Evolutionary conservation across 805 yeast species (phyloP).

Genomic region (Sungouiozyma ichnusensis): DNA sequence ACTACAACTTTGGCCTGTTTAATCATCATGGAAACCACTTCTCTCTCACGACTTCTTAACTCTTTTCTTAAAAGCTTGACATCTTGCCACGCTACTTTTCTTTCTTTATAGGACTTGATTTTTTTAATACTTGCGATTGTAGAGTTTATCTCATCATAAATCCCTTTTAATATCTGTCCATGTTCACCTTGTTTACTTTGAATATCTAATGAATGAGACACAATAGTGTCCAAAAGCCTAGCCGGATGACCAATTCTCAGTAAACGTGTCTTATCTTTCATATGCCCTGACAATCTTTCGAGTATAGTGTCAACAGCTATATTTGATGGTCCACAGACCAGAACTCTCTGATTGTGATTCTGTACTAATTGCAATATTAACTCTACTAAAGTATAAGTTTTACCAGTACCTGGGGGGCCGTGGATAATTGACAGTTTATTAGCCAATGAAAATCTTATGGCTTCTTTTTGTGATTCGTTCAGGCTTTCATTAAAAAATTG

Average conservation of each 20-base stretch:
- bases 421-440: constrained; percentile 54
- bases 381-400: constrained; percentile 77
- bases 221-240: constrained; percentile 49
- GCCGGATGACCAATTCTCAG: constrained; percentile 93
- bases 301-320: constrained; percentile 84
- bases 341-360: constrained; percentile 41
- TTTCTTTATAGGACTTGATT: constrained; percentile 51
- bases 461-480: constrained; percentile 63
- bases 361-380: constrained; percentile 59
- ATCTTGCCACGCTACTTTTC: constrained; percentile 57
- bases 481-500: constrained; percentile 15
- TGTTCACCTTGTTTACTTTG: constrained; percentile 48
- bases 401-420: constrained; percentile 78
- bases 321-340: constrained; percentile 92
- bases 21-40: constrained; percentile 49
- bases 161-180: constrained; percentile 54
- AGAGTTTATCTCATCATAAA: constrained; percentile 58
- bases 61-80: constrained; percentile 64
- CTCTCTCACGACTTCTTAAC: constrained; percentile 52
- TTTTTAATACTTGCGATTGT: constrained; percentile 49
- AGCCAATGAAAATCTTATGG: constrained; percentile 54
- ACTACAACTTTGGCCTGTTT: constrained; percentile 57
- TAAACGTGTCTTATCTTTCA: constrained; percentile 26
- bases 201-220: constrained; percentile 67
- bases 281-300: constrained; percentile 51